Evolutionary conservation across 768 basidiomycete genomes (phyloP).

Genomic region (Suillus ampliporus): DNA sequence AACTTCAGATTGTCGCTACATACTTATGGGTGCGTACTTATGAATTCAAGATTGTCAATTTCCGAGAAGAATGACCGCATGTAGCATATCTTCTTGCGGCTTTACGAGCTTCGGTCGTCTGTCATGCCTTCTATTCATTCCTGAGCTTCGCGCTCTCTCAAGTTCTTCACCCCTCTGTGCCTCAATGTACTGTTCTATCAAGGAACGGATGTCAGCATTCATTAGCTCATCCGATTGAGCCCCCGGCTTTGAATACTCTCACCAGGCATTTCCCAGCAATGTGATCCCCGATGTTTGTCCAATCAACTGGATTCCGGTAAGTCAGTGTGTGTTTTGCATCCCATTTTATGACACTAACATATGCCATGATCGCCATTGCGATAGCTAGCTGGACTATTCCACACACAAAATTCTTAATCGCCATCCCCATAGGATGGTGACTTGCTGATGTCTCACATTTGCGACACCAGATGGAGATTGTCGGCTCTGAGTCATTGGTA

Average conservation of each 20-base stretch:
- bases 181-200: not conserved
- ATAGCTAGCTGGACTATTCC: not conserved
- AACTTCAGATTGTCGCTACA: too few relatives aligned
- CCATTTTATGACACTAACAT: not conserved
- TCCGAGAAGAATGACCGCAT: too few relatives aligned
- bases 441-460: not conserved
- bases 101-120: not conserved
- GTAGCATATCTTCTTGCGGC: not conserved
- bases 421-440: not conserved
- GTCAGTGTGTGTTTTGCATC: not conserved
- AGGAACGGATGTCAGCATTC: not conserved
- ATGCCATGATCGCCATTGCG: not conserved
- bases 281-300: not conserved
- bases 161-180: not conserved
- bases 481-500: not conserved
- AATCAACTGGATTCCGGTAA: not conserved
- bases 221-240: not conserved
- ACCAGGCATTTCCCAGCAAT: not conserved
- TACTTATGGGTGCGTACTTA: too few relatives aligned
- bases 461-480: not conserved
- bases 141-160: not conserved
- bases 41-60: too few relatives aligned
- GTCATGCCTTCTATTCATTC: not conserved
- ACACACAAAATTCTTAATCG: not conserved
- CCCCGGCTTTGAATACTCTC: not conserved